Evolutionary conservation across 768 basidiomycete genomes (phyloP).

Genomic region (Psilocybe cyanescens): DNA sequence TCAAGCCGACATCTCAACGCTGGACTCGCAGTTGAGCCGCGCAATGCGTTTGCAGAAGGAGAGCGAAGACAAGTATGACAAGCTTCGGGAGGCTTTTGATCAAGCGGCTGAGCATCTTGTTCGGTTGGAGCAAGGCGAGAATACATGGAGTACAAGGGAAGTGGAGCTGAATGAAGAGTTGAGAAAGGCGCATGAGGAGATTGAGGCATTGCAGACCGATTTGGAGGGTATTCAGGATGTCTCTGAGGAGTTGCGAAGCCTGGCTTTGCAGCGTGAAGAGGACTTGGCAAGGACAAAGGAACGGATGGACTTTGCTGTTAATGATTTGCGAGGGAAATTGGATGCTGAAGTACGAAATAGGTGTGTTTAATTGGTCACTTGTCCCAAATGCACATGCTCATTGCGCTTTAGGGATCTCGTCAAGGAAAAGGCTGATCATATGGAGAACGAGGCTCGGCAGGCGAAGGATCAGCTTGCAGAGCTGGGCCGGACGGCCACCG

Average conservation of each 20-base stretch:
- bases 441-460: constrained; percentile 73
- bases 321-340: constrained; percentile 76
- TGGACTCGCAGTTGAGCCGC: constrained; percentile 86
- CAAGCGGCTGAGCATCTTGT: constrained; percentile 88
- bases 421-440: constrained; percentile 57
- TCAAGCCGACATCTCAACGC: constrained; percentile 80
- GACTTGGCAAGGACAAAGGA: constrained; percentile 77
- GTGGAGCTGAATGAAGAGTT: constrained; percentile 62
- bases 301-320: constrained; percentile 63
- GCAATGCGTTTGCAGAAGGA: constrained; percentile 79
- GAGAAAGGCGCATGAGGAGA: constrained; percentile 57
- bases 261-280: constrained; percentile 78
- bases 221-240: constrained; percentile 66
- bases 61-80: constrained; percentile 77
- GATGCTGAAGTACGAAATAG: constrained; percentile 62
- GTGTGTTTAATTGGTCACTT: constrained; percentile 44
- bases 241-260: constrained; percentile 69
- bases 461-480: constrained; percentile 79
- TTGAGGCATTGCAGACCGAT: constrained; percentile 59
- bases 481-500: constrained; percentile 74
- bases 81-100: constrained; percentile 74
- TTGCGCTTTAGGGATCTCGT: constrained; percentile 57
- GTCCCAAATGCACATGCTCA: not conserved
- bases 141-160: constrained; percentile 68
- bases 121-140: constrained; percentile 77